phyloP scores from a whole-genome alignment of 495 filamentous ascomycete genomes.

The Massariosphaeria phaeospora region DNA sequence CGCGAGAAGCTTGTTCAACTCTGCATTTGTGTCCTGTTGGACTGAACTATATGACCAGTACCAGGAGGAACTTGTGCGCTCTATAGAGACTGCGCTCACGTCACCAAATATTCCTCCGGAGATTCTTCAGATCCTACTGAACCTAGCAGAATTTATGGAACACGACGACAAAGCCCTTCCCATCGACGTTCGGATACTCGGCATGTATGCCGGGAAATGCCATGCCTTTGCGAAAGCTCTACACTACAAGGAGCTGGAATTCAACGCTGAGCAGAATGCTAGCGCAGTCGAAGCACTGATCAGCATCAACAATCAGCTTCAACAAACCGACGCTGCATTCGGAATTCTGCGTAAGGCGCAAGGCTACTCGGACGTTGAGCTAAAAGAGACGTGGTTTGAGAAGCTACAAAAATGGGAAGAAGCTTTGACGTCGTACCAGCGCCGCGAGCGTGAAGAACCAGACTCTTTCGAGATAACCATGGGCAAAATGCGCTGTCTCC shows the following conservation, averaged over 20 bases:
- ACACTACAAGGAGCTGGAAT: constrained; percentile 98
- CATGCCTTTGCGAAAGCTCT: constrained; percentile 97
- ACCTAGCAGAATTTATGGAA: constrained; percentile 98
- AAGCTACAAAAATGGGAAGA: constrained; percentile 98
- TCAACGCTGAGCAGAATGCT: constrained; percentile 94
- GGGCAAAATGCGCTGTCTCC: constrained; percentile 98
- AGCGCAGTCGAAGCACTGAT: constrained; percentile 94
- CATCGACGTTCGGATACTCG: constrained; percentile 90
- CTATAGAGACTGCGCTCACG: constrained; percentile 90
- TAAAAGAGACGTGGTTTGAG: constrained; percentile 98
- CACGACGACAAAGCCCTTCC: constrained; percentile 97
- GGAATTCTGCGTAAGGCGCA: constrained; percentile 94
- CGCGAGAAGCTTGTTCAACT: constrained; percentile 93
- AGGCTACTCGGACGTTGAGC: constrained; percentile 85
- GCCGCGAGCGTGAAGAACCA: constrained; percentile 65
- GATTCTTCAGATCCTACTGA: constrained; percentile 87
- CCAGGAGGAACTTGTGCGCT: constrained; percentile 88
- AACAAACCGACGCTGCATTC: constrained; percentile 95
- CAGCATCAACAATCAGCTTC: constrained; percentile 96
- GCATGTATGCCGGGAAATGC: constrained; percentile 87
- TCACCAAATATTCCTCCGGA: constrained; percentile 92
- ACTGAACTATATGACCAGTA: constrained; percentile 94
- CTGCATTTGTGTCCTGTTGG: constrained; percentile 98
- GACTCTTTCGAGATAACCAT: constrained; percentile 86
- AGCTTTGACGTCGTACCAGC: constrained; percentile 84